Evolutionary conservation across 495 filamentous ascomycete species (phyloP).

Genomic region (Physcia stellaris): DNA sequence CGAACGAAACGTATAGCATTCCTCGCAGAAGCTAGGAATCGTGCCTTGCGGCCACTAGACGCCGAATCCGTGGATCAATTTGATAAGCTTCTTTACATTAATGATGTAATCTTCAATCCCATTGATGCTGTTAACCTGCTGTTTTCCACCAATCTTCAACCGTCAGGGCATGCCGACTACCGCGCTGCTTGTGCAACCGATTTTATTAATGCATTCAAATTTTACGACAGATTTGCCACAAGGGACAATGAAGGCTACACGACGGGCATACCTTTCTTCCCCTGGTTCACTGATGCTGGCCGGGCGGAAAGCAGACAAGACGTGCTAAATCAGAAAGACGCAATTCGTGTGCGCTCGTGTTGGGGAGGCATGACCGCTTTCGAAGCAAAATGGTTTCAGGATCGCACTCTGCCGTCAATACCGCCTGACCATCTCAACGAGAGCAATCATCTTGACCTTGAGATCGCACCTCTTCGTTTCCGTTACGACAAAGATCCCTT

Average conservation of each 20-base stretch:
- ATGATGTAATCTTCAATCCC: conserved; percentile 61
- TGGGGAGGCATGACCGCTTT: conserved; percentile 78
- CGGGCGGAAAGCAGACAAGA: conserved; percentile 40
- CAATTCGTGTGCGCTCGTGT: conserved; percentile 62
- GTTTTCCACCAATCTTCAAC: conserved; percentile 57
- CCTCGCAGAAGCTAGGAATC: conserved; percentile 63
- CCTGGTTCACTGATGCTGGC: conserved; percentile 54
- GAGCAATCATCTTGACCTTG: too few species aligned
- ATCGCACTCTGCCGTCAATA: too few species aligned
- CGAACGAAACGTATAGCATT: conserved; percentile 60
- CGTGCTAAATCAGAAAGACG: conserved; percentile 47
- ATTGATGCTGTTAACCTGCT: conserved; percentile 56
- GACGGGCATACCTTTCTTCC: conserved; percentile 57
- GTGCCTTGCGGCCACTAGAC: conserved; percentile 51
- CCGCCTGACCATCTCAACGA: too few species aligned
- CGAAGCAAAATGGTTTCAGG: conserved; percentile 51
- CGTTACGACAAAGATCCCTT: conserved; percentile 47
- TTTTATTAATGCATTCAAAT: conserved; percentile 61
- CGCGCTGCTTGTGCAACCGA: conserved; percentile 69
- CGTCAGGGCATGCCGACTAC: conserved; percentile 42
- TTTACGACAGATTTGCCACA: conserved; percentile 71
- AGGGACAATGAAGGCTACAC: conserved; percentile 59
- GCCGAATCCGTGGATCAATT: conserved; percentile 23
- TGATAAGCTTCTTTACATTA: conserved; percentile 61
- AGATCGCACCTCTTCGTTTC: conserved; percentile 42